Percentiles rank a stretch among this genome's conserved stretches.
Evolutionary conservation across 2,329 filamentous ascomycete species (phyloP).

Genomic region (Verticillium tricorpus): DNA sequence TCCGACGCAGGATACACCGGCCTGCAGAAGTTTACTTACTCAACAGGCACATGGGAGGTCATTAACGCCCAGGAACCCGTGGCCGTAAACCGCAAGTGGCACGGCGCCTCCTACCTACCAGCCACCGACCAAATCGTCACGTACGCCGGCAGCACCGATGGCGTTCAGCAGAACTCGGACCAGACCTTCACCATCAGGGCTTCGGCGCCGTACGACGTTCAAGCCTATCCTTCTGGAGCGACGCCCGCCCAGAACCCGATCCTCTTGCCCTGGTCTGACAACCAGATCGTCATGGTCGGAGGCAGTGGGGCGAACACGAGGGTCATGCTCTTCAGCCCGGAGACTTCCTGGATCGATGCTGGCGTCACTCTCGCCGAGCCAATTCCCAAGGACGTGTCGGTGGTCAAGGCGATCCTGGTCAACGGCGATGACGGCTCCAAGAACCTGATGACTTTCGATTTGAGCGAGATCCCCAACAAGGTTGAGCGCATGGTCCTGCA

Average conservation of each 20-base stretch:
- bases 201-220: conserved; percentile 58
- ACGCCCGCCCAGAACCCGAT: conserved; percentile 65
- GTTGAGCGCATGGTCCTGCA: conserved; percentile 68
- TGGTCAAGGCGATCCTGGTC: conserved; percentile 60
- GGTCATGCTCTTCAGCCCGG: conserved; percentile 67
- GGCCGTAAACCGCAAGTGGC: conserved; percentile 66
- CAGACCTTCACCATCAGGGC: conserved; percentile 73
- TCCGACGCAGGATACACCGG: conserved; percentile 58
- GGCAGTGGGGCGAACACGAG: conserved; percentile 61
- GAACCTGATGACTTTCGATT: conserved; percentile 73
- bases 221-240: conserved; percentile 53
- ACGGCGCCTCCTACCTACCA: conserved; percentile 72
- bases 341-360: conserved; percentile 62
- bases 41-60: conserved; percentile 48
- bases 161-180: conserved; percentile 52
- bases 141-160: conserved; percentile 71
- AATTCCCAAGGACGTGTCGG: conserved; percentile 52
- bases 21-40: conserved; percentile 62
- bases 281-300: conserved; percentile 69
- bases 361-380: conserved; percentile 58
- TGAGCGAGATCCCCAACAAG: conserved; percentile 67
- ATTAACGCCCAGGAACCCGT: conserved; percentile 41
- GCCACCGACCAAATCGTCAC: conserved; percentile 68
- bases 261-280: conserved; percentile 68
- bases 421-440: conserved; percentile 72